phyloP scores from a whole-genome alignment of 495 filamentous ascomycete genomes.

The Bacidia gigantensis region DNA sequence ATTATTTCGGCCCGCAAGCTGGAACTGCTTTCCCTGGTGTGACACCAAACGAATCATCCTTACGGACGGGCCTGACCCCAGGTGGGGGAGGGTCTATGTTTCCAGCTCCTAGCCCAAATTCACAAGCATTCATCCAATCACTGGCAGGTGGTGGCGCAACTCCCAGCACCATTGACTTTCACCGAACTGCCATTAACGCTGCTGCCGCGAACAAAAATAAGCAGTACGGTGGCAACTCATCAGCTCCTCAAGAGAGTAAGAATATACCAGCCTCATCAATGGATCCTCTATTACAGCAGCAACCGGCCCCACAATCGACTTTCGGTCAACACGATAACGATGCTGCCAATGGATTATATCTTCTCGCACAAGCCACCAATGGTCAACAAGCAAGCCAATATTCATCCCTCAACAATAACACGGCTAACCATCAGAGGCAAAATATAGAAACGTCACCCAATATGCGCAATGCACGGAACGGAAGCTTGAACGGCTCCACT shows the following conservation, averaged over 20 bases:
- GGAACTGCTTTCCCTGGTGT: constrained; percentile 58
- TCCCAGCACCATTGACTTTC: constrained; percentile 84
- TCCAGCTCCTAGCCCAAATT: constrained; percentile 77
- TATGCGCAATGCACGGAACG: constrained; percentile 25
- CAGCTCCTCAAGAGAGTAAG: constrained; percentile 39
- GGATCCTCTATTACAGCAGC: constrained; percentile 33
- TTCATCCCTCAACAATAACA: constrained; percentile 36
- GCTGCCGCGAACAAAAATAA: constrained; percentile 43
- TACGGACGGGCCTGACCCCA: constrained; percentile 83
- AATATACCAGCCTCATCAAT: constrained; percentile 32
- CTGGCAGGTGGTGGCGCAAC: constrained; percentile 73
- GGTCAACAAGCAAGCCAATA: constrained; percentile 42
- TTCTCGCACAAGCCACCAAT: constrained; percentile 65
- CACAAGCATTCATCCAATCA: constrained; percentile 63
- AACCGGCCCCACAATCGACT: constrained; percentile 34
- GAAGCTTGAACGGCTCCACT: constrained; percentile 34
- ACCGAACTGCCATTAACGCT: constrained; percentile 75
- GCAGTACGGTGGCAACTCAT: constrained; percentile 32
- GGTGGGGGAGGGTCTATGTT: constrained; percentile 98
- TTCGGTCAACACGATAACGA: constrained; percentile 85
- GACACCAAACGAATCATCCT: constrained; percentile 91
- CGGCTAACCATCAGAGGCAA: constrained; percentile 22
- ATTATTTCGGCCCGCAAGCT: constrained; percentile 72
- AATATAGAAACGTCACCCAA: constrained; percentile 23
- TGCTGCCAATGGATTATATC: constrained; percentile 87